Base-by-base conservation (phyloP, 441 rosid genomes). In the Kokia cookei region DNA sequence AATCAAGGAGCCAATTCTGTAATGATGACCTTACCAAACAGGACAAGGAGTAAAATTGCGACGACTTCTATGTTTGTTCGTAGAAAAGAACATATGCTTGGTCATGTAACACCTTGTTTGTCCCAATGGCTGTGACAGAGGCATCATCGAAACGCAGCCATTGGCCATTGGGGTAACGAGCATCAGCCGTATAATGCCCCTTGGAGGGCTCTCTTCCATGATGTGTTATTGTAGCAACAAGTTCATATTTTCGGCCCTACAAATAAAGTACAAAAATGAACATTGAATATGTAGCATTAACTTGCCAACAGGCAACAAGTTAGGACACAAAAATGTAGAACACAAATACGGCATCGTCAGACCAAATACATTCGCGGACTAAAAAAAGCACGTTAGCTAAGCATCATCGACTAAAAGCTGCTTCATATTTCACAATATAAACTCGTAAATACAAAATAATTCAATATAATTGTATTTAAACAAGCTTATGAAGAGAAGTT, bases 11-110 rank as follows among this genome's bases (percentile, higher is more conserved):
- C 68, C 69, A 71, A 50, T 65, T 59, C 65, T 9, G 19, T 53
- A 50, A 19, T 2, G 29, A 55, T 57, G 32, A 43, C 5, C 22
- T 53, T 14, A 15, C 29, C 17, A 48, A 47, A 63, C 27, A 10
- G 42, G n/a, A 60, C 13, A 17, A 29, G 48, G 29, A n/a, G n/a
- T 45, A 47, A 14, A 12, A 13, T 45, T 1, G 43, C 2, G 26
- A 48, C 73, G 22, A 48, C 73, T 75, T 73, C 86, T 93, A 93
- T 61, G 86, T 81, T 82, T 86, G 98, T 82, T 82, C 81, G 88
- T 95, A 95, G 86, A 95, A 91, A 73, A 95, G 98, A 77, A 95
- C 91, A 27, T 95, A 95, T 5, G 99, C 99, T 77, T 93, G 98
- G 73, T 91, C 90, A 63, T 95, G 99, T 80, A 95, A 72, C 63